These are phyloP conservation scores for Phyllosticta citribraziliensis DNA, from an alignment of 2,329 filamentous ascomycete genomes.

Conservation along the genomic window DNA sequence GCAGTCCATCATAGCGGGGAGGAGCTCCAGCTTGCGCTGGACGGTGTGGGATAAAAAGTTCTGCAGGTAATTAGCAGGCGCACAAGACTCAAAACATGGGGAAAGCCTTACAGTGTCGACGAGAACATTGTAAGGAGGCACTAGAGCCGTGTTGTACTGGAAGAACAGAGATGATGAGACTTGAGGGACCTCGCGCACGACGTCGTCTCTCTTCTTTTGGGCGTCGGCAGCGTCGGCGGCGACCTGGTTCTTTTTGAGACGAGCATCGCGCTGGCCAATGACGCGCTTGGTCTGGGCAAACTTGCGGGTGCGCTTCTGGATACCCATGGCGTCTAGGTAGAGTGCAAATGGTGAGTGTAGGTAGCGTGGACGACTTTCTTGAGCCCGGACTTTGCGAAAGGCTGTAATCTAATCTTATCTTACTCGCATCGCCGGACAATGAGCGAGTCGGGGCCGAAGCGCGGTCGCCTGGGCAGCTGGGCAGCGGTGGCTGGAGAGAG, in stretches of 20 bases:
- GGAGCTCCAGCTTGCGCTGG: constrained; percentile 76
- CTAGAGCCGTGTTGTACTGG: constrained; percentile 63
- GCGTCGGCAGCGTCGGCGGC: constrained; percentile 52
- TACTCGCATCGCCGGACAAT: no score
- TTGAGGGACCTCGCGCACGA: constrained; percentile 71
- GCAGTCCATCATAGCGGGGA: constrained; percentile 87
- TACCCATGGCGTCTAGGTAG: constrained; percentile 55
- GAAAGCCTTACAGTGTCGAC: constrained; percentile 54
- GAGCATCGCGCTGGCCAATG: constrained; percentile 69
- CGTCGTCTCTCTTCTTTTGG: constrained; percentile 46
- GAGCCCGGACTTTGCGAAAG: no score
- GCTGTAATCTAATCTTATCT: no score
- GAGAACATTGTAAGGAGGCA: constrained; percentile 71
- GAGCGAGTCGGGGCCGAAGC: no score
- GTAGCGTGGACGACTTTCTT: not conserved
- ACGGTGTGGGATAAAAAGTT: constrained; percentile 90
- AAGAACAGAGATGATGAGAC: constrained; percentile 53
- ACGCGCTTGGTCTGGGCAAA: constrained; percentile 75
- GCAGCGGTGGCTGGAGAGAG: not conserved
- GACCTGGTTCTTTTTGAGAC: constrained; percentile 71
- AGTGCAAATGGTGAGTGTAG: not conserved
- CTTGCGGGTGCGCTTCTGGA: constrained; percentile 84
- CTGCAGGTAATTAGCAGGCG: constrained; percentile 18
- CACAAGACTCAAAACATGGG: not conserved
- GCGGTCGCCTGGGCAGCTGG: not conserved